phyloP scores from a whole-genome alignment of 1,284 basidiomycete species.

The Phlebopus sp. region DNA sequence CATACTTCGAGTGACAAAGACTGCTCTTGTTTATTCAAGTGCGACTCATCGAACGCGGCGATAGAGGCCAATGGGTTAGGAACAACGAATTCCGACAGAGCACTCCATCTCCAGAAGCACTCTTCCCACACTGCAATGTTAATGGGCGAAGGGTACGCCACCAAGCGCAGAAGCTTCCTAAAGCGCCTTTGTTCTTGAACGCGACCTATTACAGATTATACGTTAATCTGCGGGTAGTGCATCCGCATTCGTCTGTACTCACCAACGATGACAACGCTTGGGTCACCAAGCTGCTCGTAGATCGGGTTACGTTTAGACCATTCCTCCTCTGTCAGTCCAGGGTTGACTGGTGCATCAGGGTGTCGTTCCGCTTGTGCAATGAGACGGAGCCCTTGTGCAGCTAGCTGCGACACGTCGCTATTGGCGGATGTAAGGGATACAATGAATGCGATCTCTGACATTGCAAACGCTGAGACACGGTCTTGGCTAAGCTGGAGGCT shows the following conservation, averaged over 20 bases:
- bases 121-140: conserved; percentile 81
- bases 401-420: conserved; percentile 59
- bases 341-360: conserved; percentile 50
- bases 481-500: conserved; percentile 46
- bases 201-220: conserved; percentile 42
- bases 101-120: conserved; percentile 68
- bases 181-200: conserved; percentile 80
- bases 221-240: conserved; percentile 6
- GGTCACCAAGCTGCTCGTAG: conserved; percentile 77
- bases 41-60: conserved; percentile 34
- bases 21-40: conserved; percentile 35
- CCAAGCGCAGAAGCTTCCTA: conserved; percentile 64
- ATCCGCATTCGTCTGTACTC: conserved; percentile 24
- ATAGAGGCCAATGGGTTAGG: conserved; percentile 34
- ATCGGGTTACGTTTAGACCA: conserved; percentile 64
- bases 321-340: conserved; percentile 54
- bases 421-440: conserved; percentile 69
- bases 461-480: conserved; percentile 58
- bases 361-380: conserved; percentile 65
- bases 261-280: conserved; percentile 67
- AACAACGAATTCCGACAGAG: conserved; percentile 49
- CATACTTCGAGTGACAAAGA: conserved; percentile 41
- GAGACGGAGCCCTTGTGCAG: conserved; percentile 65
- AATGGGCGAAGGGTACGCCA: conserved; percentile 60
- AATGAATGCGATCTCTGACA: conserved; percentile 70